Base-by-base conservation (phyloP, 805 yeast genomes). In the Candida verbasci region DNA sequence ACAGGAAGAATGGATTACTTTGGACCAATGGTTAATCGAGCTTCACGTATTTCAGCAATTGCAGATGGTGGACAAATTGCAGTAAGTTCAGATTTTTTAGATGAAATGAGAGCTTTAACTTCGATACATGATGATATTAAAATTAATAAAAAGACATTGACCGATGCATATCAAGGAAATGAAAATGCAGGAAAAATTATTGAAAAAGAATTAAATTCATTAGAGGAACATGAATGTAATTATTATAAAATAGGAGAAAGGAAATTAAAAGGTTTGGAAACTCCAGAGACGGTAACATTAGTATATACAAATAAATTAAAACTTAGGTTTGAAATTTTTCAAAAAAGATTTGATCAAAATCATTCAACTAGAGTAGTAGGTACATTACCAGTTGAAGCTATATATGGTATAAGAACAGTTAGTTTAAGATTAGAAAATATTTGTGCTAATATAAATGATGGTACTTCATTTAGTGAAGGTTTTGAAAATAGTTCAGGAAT, bases 11-110 rank as follows among this genome's bases (percentile, higher is more conserved):
- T 93, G 98, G 99, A 93, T 62, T 93, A 93, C 60, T 84, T 93
- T 50, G 99, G 99, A 0, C 98, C 99, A 0, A 89, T 93, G 88
- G 99, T 93, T 22, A 93, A 93, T 52, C 73, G 96, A 35, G 86
- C 99, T 1, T 82, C 97, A 1, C 74, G 99, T 50, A 91, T 93
- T 17, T 82, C 89, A 53, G 85, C 95, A 6, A 84, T 86, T 34
- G 99, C 98, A 0, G 96, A 87, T 58, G 99, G 99, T 41, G 99
- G 99, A n/a, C 96, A 91, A 58, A 86, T 91, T 20, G 80, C 95
- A 0, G 72, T 89, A 39, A 83, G 95, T 50, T 72, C 80, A 6
- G 97, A 91, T 57, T 86, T 87, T 51, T 65, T 84, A 47, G 72
- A 73, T 30, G 96, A 86, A 52, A 74, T 87, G 51, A 71, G 70